phyloP scores from a whole-genome alignment of 306 rosid genomes.

The Gillenia trifoliata region DNA sequence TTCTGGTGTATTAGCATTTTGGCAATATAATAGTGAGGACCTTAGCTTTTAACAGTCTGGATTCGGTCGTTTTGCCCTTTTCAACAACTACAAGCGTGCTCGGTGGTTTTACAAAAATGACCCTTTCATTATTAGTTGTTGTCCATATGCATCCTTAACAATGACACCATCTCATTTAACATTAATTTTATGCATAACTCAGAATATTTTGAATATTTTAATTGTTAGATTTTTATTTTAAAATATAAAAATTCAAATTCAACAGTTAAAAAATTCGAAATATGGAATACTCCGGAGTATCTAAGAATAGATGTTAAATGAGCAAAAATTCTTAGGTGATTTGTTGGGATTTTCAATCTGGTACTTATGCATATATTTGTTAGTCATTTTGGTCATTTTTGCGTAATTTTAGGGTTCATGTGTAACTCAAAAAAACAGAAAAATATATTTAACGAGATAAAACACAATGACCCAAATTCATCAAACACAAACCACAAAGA shows the following conservation, averaged over 20 bases:
- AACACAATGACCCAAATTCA: neutral
- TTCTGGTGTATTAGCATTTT: neutral
- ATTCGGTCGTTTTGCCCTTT: slow-evolving; percentile 25
- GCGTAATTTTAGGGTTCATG: too few relatives aligned
- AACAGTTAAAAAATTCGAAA: too few relatives aligned
- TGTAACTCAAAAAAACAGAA: neutral
- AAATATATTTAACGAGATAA: too few relatives aligned
- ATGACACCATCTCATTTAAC: neutral
- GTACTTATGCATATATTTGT: neutral
- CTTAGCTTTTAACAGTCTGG: slow-evolving; percentile 15
- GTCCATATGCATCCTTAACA: neutral
- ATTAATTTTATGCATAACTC: too few relatives aligned
- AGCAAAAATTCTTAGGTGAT: too few relatives aligned
- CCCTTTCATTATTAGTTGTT: neutral
- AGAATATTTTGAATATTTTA: too few relatives aligned
- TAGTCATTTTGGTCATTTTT: neutral
- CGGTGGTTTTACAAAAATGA: slow-evolving; percentile 24
- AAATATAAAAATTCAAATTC: too few relatives aligned
- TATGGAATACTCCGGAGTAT: too few relatives aligned
- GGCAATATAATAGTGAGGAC: slow-evolving; percentile 2
- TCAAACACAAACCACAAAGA: neutral
- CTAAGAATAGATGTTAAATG: too few relatives aligned
- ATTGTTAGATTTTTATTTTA: too few relatives aligned
- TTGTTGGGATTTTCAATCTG: neutral
- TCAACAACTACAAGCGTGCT: slow-evolving; percentile 28